phyloP scores from a whole-genome alignment of 2,329 filamentous ascomycete species.

The Clarireedia paspali region DNA sequence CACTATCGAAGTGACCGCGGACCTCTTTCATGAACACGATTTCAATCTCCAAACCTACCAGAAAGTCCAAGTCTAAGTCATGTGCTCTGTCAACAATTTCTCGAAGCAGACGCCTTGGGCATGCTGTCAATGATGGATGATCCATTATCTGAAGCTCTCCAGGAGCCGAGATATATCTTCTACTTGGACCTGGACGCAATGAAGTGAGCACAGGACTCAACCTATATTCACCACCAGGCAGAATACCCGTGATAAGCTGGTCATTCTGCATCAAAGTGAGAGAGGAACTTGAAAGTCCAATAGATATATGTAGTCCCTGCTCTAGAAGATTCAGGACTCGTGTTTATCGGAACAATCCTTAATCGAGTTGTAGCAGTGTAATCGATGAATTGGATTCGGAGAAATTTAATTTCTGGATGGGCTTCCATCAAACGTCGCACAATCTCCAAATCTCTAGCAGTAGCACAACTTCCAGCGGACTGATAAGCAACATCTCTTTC shows the following conservation, averaged over 20 bases:
- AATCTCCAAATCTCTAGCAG: conserved; percentile 20
- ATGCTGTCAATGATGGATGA: conserved; percentile 44
- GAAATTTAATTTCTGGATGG: conserved; percentile 50
- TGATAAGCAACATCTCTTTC: neutral
- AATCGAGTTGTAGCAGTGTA: conserved; percentile 63
- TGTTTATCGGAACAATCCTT: conserved; percentile 57
- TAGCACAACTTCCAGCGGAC: neutral
- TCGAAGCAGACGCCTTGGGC: conserved; percentile 58
- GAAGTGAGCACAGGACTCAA: conserved; percentile 59
- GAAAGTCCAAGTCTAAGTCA: conserved; percentile 46
- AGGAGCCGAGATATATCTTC: conserved; percentile 57
- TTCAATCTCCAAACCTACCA: conserved; percentile 77
- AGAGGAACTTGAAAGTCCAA: conserved; percentile 57
- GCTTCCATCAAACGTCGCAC: conserved; percentile 37
- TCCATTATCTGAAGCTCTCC: conserved; percentile 55
- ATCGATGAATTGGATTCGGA: conserved; percentile 73
- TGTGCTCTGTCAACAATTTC: conserved; percentile 44
- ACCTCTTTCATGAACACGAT: conserved; percentile 55
- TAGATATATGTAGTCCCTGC: conserved; percentile 27
- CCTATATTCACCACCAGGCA: conserved; percentile 56
- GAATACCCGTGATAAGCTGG: conserved; percentile 41
- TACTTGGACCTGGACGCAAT: conserved; percentile 49
- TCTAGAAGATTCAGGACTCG: conserved; percentile 40
- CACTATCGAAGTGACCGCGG: conserved; percentile 22
- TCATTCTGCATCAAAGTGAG: conserved; percentile 66